These are phyloP conservation scores for Cercospora sesami DNA, from an alignment of 2,329 filamentous ascomycete species.

Conservation along the genomic window DNA sequence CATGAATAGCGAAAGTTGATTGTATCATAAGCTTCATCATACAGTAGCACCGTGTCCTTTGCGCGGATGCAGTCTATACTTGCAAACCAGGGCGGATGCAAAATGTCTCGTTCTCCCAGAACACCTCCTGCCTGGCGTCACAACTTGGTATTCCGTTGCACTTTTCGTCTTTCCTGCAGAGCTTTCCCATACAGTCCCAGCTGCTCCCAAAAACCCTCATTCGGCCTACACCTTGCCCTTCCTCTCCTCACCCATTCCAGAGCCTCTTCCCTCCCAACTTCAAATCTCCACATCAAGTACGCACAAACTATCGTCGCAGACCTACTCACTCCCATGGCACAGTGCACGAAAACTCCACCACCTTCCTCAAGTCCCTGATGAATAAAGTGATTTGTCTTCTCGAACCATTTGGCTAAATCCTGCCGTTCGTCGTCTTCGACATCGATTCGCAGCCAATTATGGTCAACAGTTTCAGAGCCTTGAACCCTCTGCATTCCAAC, in stretches of 20 bases:
- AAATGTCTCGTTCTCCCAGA: not conserved
- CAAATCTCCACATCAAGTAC: slow-evolving; percentile 67
- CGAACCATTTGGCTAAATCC: slow-evolving; percentile 77
- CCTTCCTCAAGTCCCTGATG: slow-evolving; percentile 64
- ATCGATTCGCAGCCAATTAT: slow-evolving; percentile 53
- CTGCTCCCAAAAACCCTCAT: slow-evolving; percentile 85
- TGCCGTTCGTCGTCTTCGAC: slow-evolving; percentile 87
- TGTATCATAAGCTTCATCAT: slow-evolving; percentile 3
- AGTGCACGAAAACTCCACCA: slow-evolving; percentile 66
- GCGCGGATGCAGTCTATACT: not conserved
- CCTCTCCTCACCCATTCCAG: slow-evolving; percentile 67
- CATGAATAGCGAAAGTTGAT: slow-evolving; percentile 7
- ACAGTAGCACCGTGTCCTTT: not conserved
- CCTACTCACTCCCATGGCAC: slow-evolving; percentile 91
- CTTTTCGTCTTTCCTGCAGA: slow-evolving; percentile 41
- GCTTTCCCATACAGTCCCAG: slow-evolving; percentile 81
- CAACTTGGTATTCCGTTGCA: slow-evolving; percentile 17
- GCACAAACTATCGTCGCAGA: slow-evolving; percentile 80
- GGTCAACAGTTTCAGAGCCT: not conserved
- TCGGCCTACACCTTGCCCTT: slow-evolving; percentile 77
- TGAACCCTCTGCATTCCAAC: not conserved
- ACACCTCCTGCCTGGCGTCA: not conserved
- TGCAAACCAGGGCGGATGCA: not conserved
- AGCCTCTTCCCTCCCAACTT: slow-evolving; percentile 59
- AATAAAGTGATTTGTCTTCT: slow-evolving; percentile 70